These are phyloP conservation scores for Termitomyces sp. DNA, from an alignment of 1,284 basidiomycete species.

Conservation along the genomic window DNA sequence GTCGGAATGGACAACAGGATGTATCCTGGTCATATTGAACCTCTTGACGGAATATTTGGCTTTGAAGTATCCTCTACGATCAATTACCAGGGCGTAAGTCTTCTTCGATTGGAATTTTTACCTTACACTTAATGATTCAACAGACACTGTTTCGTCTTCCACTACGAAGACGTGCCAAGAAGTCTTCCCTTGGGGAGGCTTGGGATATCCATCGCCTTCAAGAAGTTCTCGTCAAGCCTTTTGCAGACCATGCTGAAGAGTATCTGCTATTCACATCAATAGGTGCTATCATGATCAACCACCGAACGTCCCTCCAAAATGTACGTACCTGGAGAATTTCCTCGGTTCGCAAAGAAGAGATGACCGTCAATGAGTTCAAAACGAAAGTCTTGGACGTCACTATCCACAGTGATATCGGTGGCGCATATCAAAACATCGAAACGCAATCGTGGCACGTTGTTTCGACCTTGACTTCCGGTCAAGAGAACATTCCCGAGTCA, in stretches of 20 bases:
- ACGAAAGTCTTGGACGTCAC: constrained; percentile 4
- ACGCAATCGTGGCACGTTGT: constrained; percentile 3
- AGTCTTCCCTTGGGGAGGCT: background rate
- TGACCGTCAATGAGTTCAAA: background rate
- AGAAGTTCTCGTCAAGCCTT: constrained; percentile 21
- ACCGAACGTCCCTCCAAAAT: constrained; percentile 15
- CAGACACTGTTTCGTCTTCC: constrained; percentile 48
- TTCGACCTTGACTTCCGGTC: constrained; percentile 1
- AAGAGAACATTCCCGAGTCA: background rate
- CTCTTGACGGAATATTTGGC: constrained; percentile 33
- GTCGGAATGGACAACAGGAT: constrained; percentile 24
- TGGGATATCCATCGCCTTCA: constrained; percentile 6
- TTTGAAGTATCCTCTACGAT: constrained; percentile 25
- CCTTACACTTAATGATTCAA: background rate
- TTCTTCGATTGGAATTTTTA: background rate
- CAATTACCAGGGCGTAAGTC: constrained; percentile 36
- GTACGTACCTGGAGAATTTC: constrained; percentile 14
- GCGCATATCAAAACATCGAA: background rate
- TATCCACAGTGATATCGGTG: background rate
- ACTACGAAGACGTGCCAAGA: constrained; percentile 21
- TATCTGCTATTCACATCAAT: constrained; percentile 29
- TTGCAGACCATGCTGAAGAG: constrained; percentile 22
- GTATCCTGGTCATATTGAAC: constrained; percentile 35
- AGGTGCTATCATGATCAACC: constrained; percentile 19
- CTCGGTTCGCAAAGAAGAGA: background rate